phyloP scores from a whole-genome alignment of 345 rosid genomes.

The Linum trigynum region DNA sequence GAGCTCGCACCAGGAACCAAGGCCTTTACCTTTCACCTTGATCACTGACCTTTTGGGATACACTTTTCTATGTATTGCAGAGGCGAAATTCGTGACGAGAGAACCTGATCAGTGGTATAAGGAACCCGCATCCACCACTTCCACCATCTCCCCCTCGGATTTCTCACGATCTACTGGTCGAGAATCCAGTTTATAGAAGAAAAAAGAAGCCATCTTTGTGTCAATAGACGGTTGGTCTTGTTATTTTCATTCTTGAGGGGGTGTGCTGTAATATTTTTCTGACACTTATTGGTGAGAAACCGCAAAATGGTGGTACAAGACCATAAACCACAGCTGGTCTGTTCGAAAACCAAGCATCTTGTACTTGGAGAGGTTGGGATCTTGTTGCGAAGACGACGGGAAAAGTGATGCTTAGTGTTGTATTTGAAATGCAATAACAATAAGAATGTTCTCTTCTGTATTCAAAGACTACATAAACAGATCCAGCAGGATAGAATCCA shows the following conservation, averaged over 20 bases:
- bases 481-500: too few species aligned
- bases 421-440: too few species aligned
- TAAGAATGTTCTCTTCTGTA: too few species aligned
- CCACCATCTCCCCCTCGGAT: conserved; percentile 21
- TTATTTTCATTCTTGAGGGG: background rate
- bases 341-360: too few species aligned
- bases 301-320: background rate
- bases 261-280: background rate
- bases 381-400: too few species aligned
- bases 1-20: background rate
- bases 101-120: conserved; percentile 72
- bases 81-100: conserved; percentile 72
- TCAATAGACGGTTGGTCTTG: background rate
- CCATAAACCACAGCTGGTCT: background rate
- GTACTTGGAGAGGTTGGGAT: too few species aligned
- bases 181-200: conserved; percentile 10
- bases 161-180: conserved; percentile 14
- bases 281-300: background rate
- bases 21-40: background rate
- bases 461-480: too few species aligned
- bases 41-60: background rate
- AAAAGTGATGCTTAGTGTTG: too few species aligned
- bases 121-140: conserved; percentile 47
- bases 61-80: conserved; percentile 30
- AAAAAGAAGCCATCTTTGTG: background rate